A percentile compares a stretch with the other conserved stretches of the same genome.
Conservation (phyloP, 2,329 filamentous ascomycete species). For the Neonectria ditissima region DNA sequence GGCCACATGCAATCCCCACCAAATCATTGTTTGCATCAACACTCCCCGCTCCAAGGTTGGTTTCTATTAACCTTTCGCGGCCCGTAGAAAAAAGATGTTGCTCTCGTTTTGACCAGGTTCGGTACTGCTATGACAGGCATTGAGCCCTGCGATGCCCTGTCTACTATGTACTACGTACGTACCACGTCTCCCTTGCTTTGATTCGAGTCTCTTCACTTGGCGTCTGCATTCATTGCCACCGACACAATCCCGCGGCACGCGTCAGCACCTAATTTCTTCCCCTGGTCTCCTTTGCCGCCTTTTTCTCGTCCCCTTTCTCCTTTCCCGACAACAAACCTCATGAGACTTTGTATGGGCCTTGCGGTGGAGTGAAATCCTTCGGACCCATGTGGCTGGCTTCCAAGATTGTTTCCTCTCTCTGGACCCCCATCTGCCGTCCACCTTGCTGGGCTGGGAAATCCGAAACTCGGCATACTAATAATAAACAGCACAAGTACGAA, state of each 20-base stretch:
- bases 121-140: background rate
- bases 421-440: slow-evolving; percentile 9
- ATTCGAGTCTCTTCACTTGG: slow-evolving; percentile 4
- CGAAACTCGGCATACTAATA: slow-evolving; percentile 14
- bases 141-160: slow-evolving; percentile 1
- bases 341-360: slow-evolving; percentile 1
- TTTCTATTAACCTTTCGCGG: background rate
- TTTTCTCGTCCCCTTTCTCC: background rate
- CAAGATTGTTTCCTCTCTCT: slow-evolving; percentile 5
- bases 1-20: background rate
- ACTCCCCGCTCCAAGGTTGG: background rate
- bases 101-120: background rate
- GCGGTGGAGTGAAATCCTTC: slow-evolving; percentile 6
- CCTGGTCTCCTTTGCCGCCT: background rate
- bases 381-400: slow-evolving; percentile 1
- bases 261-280: slow-evolving; percentile 43
- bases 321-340: slow-evolving; percentile 10
- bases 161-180: background rate
- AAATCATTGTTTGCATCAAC: background rate
- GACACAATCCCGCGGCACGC: slow-evolving; percentile 24
- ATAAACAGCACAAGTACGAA: slow-evolving; percentile 3
- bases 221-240: slow-evolving; percentile 15
- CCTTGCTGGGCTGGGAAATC: slow-evolving; percentile 12
- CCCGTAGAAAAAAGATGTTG: background rate
- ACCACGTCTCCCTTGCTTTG: slow-evolving; percentile 28